Evolutionary conservation across 1,284 basidiomycete species (phyloP), one percentile per base, ranked within the genome.

Genomic region (Tilletia setariae): DNA sequence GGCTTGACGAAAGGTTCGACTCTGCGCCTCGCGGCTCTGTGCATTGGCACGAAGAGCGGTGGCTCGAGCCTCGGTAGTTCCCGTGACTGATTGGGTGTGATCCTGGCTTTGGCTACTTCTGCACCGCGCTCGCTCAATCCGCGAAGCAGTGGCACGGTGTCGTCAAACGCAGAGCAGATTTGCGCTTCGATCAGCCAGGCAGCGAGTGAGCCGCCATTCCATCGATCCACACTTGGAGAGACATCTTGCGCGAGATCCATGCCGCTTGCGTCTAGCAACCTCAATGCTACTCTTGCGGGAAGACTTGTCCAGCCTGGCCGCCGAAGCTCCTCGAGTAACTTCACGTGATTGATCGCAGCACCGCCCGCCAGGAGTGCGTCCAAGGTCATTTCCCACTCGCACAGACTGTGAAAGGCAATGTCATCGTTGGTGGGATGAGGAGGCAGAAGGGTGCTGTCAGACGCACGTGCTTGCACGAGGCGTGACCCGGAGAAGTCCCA

Each of bases 381-480:
- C 8, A 59, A 23, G 9, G 56, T 59, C 56, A 11, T 28, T 59
- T 59, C 56, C 56, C 56, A 59, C 56, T 59, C 56, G 56, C 9
- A 28, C 6, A 59, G 8, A 23, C 28, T 59, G n/a, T 25, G 15
- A 25, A 11, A 59, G 19, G 56, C 56, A 25, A 59, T 19, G 21
- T 59, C 56, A 25, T 59, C 56, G 21, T 59, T 59, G 6, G 56
- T 25, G n/a, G 56, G 56, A 25, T 59, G 21, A 4, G 6, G 3
- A 6, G 56, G 21, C 56, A 59, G 25, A 4, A 4, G 6, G 56
- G 23, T 19, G 25, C 19, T 19, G n/a, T 59, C 56, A 3, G 21
- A 59, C 9, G 25, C 56, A 23, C 8, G 9, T 4, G 56, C 56
- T 23, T 59, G 16, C 19, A 59, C 56, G 6, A 59, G 56, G 25